phyloP scores from a whole-genome alignment of 345 rosid species.

The Linum tenue region DNA sequence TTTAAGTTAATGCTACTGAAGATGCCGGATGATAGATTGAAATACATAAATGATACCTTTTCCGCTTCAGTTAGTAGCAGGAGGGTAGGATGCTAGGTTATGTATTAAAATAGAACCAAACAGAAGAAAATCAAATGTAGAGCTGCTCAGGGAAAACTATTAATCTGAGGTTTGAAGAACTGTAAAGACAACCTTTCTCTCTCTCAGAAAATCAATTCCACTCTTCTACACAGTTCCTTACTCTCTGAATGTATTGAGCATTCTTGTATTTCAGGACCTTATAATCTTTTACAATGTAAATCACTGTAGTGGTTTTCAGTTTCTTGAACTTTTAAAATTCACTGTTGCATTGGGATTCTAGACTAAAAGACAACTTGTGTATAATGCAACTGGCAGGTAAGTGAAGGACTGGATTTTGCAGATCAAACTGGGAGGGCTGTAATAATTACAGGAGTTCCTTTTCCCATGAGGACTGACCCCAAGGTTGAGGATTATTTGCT shows the following conservation, averaged over 20 bases:
- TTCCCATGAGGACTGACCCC: conserved; percentile 67
- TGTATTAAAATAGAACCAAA: background rate
- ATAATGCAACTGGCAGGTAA: conserved; percentile 42
- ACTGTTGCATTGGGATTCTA: background rate
- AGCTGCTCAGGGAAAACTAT: background rate
- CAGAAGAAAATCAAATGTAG: background rate
- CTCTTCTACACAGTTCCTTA: background rate
- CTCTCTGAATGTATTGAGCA: background rate
- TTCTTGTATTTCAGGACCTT: background rate
- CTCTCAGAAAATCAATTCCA: background rate
- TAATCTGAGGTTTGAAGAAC: background rate
- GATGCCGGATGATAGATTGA: background rate
- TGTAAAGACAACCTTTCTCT: background rate
- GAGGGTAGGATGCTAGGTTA: background rate
- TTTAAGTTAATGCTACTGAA: background rate
- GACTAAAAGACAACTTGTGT: background rate
- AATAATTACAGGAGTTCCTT: conserved; percentile 82
- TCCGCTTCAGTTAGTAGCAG: background rate
- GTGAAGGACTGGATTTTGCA: conserved; percentile 98
- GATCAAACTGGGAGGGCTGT: conserved; percentile 98
- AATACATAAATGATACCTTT: background rate
- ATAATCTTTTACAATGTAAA: background rate
- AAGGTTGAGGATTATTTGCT: conserved; percentile 46
- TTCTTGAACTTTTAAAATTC: background rate
- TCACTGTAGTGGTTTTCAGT: background rate